phyloP scores from a whole-genome alignment of 352 stramenopile species.

The Stramenopiles sp. region DNA sequence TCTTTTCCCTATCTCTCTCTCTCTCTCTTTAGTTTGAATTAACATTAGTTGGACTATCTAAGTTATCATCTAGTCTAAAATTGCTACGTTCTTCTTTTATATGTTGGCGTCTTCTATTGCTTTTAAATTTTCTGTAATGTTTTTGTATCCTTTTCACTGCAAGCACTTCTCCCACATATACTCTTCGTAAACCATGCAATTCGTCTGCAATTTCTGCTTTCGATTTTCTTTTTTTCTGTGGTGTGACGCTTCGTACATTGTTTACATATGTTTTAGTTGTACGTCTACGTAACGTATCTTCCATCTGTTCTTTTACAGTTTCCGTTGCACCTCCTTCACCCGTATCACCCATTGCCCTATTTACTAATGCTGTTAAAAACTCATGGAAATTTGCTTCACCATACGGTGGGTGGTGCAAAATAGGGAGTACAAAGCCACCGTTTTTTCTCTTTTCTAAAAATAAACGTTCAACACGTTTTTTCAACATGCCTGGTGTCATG shows the following conservation, averaged over 20 bases:
- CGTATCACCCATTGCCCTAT: background rate
- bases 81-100: no score
- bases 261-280: background rate
- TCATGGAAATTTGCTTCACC: constrained; percentile 2
- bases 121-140: background rate
- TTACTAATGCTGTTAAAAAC: background rate
- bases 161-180: background rate
- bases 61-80: no score
- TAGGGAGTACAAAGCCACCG: background rate
- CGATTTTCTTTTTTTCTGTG: background rate
- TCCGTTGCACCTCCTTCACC: background rate
- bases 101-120: no score
- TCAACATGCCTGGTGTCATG: background rate
- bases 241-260: background rate
- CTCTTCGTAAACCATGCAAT: background rate
- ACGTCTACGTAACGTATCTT: background rate
- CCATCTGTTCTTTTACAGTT: background rate
- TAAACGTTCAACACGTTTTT: background rate
- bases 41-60: no score
- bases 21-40: no score
- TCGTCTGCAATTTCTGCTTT: background rate
- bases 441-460: constrained; percentile 3
- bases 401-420: background rate
- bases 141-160: background rate
- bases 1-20: no score